Evolutionary conservation across 495 filamentous ascomycete genomes (phyloP).

Genomic region (Letharia lupina): DNA sequence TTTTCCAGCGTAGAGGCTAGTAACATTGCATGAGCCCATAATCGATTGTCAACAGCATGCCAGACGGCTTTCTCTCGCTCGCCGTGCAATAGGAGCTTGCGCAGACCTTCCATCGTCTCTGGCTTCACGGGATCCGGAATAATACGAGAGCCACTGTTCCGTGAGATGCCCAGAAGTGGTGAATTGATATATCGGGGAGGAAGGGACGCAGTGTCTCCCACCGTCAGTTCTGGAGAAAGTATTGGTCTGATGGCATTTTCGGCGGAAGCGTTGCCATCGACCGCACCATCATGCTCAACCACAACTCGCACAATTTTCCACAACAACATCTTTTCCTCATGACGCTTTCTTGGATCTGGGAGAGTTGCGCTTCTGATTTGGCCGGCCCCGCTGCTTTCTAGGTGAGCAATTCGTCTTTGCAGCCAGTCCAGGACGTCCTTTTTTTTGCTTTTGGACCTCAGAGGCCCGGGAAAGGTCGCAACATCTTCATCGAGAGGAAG

Average conservation of each 20-base stretch:
- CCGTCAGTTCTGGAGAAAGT: slow-evolving; percentile 55
- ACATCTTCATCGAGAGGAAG: slow-evolving; percentile 60
- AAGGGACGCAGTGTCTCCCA: slow-evolving; percentile 23
- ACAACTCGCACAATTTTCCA: slow-evolving; percentile 80
- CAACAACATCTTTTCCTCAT: slow-evolving; percentile 73
- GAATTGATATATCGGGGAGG: slow-evolving; percentile 31
- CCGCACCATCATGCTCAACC: slow-evolving; percentile 74
- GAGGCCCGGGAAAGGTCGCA: slow-evolving; percentile 78
- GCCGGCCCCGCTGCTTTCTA: slow-evolving; percentile 48
- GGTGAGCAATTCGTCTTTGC: slow-evolving; percentile 55
- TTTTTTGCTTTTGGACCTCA: slow-evolving; percentile 86
- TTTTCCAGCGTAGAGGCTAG: slow-evolving; percentile 67
- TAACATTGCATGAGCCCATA: slow-evolving; percentile 95
- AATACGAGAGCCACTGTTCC: slow-evolving; percentile 28
- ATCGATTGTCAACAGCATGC: slow-evolving; percentile 82
- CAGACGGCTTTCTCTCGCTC: slow-evolving; percentile 89
- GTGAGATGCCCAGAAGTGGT: slow-evolving; percentile 29
- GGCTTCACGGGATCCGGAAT: slow-evolving; percentile 57
- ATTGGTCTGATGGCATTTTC: slow-evolving; percentile 63
- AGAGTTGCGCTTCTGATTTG: slow-evolving; percentile 16
- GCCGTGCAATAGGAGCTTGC: slow-evolving; percentile 62
- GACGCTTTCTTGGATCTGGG: slow-evolving; percentile 52
- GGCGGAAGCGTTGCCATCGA: slow-evolving; percentile 68
- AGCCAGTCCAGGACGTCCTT: slow-evolving; percentile 87
- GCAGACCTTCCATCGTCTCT: slow-evolving; percentile 57